phyloP scores from a whole-genome alignment of 2,329 filamentous ascomycete genomes.

The Rhinocladiella similis region DNA sequence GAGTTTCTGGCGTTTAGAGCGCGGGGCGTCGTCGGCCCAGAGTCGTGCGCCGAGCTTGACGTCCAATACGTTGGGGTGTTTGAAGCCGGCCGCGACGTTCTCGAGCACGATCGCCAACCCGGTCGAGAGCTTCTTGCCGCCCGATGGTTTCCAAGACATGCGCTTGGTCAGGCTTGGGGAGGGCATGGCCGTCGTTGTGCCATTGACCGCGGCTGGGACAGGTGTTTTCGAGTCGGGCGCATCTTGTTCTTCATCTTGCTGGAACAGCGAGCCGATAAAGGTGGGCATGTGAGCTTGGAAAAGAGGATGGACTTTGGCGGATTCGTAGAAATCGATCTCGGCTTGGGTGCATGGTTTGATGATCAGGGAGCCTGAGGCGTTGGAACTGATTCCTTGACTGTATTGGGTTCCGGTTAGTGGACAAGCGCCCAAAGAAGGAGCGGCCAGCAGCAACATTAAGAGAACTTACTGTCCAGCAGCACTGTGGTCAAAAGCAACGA shows the following conservation, averaged over 20 bases:
- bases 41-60: constrained; percentile 84
- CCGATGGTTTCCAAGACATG: constrained; percentile 48
- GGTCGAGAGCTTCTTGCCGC: constrained; percentile 68
- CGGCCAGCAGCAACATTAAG: constrained; percentile 9
- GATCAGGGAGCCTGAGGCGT: constrained; percentile 78
- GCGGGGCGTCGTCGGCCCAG: constrained; percentile 72
- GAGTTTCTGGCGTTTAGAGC: constrained; percentile 35
- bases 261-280: constrained; percentile 75
- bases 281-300: constrained; percentile 80
- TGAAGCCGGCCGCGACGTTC: constrained; percentile 79
- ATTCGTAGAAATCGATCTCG: constrained; percentile 90
- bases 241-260: constrained; percentile 58
- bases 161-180: constrained; percentile 22
- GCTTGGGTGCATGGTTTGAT: constrained; percentile 88
- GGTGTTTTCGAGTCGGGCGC: constrained; percentile 45
- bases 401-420: background rate
- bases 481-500: constrained; percentile 47
- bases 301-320: constrained; percentile 64
- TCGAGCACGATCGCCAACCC: constrained; percentile 80
- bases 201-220: constrained; percentile 35
- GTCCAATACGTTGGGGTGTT: constrained; percentile 84
- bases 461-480: constrained; percentile 51
- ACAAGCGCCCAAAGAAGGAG: background rate
- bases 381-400: constrained; percentile 88
- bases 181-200: constrained; percentile 30